A percentile compares a stretch with the other conserved stretches of the same genome.
These are phyloP conservation scores for Knoxia roxburghii DNA, from an alignment of 257 asterid genomes.

Conservation along the genomic window DNA sequence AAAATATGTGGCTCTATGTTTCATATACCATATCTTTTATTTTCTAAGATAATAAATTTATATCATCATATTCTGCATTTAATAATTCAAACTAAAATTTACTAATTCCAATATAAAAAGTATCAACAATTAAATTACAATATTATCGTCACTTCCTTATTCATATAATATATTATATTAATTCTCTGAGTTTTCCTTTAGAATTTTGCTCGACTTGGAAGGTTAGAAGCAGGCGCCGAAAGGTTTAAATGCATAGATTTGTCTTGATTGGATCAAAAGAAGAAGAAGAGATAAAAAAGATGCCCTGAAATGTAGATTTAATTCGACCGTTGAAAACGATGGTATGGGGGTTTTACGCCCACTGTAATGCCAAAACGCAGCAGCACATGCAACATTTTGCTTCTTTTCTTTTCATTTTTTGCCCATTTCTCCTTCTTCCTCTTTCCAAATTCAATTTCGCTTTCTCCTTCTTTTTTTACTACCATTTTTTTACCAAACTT, in stretches of 20 bases:
- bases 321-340: not conserved
- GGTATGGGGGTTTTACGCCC: not conserved
- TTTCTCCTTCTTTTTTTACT: not conserved
- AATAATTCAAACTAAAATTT: no score
- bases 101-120: no score
- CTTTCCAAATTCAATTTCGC: conserved; percentile 1
- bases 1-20: no score
- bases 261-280: conserved; percentile 10
- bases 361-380: not conserved
- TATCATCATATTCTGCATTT: no score
- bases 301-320: not conserved
- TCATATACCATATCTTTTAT: no score
- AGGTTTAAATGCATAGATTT: not conserved
- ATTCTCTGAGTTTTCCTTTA: no score
- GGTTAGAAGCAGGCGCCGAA: not conserved
- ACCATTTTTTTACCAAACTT: not conserved
- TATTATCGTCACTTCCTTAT: no score
- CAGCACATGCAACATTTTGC: conserved; percentile 6
- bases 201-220: no score
- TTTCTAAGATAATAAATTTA: no score
- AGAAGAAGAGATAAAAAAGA: not conserved
- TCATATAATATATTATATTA: no score
- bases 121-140: no score
- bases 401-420: not conserved
- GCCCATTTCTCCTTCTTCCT: conserved; percentile 1